phyloP scores from a whole-genome alignment of 768 basidiomycete genomes.

The Mycena polygramma region DNA sequence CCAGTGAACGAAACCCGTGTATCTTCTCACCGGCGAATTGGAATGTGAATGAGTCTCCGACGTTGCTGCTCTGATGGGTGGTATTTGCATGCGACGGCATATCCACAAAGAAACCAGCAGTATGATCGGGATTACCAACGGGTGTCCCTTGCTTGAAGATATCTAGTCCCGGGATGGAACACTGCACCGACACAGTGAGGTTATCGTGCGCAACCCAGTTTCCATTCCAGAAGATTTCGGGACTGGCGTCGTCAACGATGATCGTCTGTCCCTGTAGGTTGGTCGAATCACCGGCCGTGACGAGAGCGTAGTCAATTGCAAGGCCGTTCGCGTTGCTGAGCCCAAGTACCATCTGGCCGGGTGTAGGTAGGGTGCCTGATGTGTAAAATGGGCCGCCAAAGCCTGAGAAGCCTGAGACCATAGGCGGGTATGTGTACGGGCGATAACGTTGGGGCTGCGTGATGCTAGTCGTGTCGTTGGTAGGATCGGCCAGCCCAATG shows the following conservation, averaged over 20 bases:
- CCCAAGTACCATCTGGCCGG: neutral
- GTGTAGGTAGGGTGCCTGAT: neutral
- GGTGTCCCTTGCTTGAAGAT: no score
- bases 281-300: neutral
- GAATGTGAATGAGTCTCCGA: constrained; percentile 9
- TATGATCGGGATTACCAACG: neutral
- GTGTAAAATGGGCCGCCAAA: constrained; percentile 10
- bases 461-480: no score
- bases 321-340: constrained; percentile 6
- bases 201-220: neutral
- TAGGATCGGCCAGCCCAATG: no score
- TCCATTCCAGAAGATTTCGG: constrained; percentile 8
- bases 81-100: constrained; percentile 6
- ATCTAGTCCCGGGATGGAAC: neutral
- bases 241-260: constrained; percentile 10
- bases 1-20: neutral
- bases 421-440: constrained; percentile 6
- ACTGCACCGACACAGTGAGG: neutral
- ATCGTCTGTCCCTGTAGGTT: neutral
- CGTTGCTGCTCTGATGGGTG: neutral
- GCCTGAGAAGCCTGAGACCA: no score
- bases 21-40: neutral
- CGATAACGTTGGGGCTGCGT: no score
- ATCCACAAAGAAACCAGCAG: neutral
- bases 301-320: constrained; percentile 2